phyloP scores from a whole-genome alignment of 345 rosid species.

The Gossypium turneri region DNA sequence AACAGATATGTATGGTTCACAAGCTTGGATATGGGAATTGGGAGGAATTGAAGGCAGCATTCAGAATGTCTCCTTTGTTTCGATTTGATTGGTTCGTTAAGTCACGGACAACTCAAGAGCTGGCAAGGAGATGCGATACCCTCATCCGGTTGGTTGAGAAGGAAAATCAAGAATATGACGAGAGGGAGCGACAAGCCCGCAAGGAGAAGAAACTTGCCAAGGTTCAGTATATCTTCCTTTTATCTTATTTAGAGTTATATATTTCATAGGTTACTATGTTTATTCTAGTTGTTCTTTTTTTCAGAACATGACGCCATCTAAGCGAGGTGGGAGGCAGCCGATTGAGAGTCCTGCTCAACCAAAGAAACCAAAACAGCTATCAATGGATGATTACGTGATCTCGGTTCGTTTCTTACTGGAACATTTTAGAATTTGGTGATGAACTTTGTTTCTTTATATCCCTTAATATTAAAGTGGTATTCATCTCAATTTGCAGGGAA shows the following conservation, averaged over 20 bases:
- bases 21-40: conserved; percentile 97
- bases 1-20: conserved; percentile 95
- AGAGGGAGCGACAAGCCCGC: conserved; percentile 95
- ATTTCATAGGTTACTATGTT: neutral
- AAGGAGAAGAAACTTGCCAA: conserved; percentile 96
- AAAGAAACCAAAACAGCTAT: conserved; percentile 77
- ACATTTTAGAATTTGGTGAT: neutral
- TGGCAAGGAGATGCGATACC: conserved; percentile 95
- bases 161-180: conserved; percentile 95
- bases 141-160: conserved; percentile 91
- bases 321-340: conserved; percentile 61
- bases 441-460: neutral
- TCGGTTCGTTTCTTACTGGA: conserved; percentile 33
- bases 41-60: conserved; percentile 93
- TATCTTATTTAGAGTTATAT: neutral
- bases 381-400: conserved; percentile 75
- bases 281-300: neutral
- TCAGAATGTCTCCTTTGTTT: conserved; percentile 75
- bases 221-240: conserved; percentile 33
- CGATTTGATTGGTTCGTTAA: conserved; percentile 98
- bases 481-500: conserved; percentile 40
- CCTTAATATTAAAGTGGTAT: neutral
- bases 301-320: conserved; percentile 71
- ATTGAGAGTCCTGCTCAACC: conserved; percentile 55
- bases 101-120: conserved; percentile 91